Evolutionary conservation across 371 early-diverging fungal genomes (phyloP), one percentile per base, ranked within the genome.

Genomic region (Lichtheimia hyalospora): DNA sequence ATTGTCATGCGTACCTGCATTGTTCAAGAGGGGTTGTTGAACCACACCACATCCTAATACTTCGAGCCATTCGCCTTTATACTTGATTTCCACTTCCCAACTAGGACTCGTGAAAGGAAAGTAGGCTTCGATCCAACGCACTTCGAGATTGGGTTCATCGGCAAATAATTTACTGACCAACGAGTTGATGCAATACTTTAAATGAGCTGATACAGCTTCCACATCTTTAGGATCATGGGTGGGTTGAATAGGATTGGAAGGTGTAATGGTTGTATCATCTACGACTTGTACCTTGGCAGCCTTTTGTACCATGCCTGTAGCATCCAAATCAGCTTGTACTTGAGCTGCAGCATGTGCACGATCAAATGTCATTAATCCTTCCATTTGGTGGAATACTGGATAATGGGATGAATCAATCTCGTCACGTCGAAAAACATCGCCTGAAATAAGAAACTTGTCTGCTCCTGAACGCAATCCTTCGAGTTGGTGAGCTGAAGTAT

Each of bases 341-440:
- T 62, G 61, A 13, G 42, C 46, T 20, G 55, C 61, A 0, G 62
- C 63, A 10, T 57, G 24, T 1, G 44, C 40, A 20, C 71, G 70
- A 34, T 84, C 81, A 57, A 84, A 77, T 46, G 84, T 71, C 27
- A 75, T 84, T 21, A 96, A 87, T 1, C 96, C 97, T 66, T 98
- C 99, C 86, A 98, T 94, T 68, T 98, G 99, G 64, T 98, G 99
- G 68, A 98, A 98, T 3, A 94, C 93, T 0, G 99, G 99, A 74
- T 97, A 97, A 67, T 98, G 99, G 54, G 87, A 90, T 2, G 87
- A 73, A 66, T 98, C 97, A 63, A 98, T 95, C 70, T 98, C 97
- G 67, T 98, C 99, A 24, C 97, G 86, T n/a, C 99, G 81, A 75
- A 96, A 98, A 12, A 97, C 97, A 74, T 98, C 99, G 15, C 95